phyloP scores from a whole-genome alignment of 768 basidiomycete species.

The Multifurca ochricompacta region DNA sequence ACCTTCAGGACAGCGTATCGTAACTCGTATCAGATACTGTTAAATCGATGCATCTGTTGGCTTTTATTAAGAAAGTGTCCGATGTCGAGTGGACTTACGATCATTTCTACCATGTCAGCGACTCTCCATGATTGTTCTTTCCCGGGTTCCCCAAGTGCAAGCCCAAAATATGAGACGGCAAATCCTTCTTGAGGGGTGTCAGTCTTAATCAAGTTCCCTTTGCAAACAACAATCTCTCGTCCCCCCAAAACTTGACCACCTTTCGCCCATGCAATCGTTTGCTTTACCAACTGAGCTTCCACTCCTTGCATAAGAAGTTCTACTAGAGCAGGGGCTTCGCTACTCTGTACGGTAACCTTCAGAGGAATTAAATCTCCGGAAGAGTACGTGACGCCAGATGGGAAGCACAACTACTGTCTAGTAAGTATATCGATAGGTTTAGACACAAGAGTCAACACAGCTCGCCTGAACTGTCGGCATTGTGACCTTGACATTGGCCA shows the following conservation, averaged over 20 bases:
- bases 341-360: slow-evolving; percentile 31
- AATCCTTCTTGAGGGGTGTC: slow-evolving; percentile 34
- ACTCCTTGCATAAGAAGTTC: slow-evolving; percentile 30
- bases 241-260: slow-evolving; percentile 23
- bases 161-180: slow-evolving; percentile 28
- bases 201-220: slow-evolving; percentile 20
- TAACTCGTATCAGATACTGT: slow-evolving; percentile 35
- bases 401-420: slow-evolving; percentile 32
- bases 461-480: slow-evolving; percentile 26
- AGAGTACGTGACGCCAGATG: slow-evolving; percentile 30
- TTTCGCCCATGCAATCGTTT: slow-evolving; percentile 28
- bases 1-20: slow-evolving; percentile 28
- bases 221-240: slow-evolving; percentile 25
- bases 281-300: slow-evolving; percentile 32
- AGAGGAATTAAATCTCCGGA: slow-evolving; percentile 37
- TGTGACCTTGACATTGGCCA: slow-evolving; percentile 5
- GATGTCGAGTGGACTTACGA: slow-evolving; percentile 21
- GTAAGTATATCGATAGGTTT: background rate
- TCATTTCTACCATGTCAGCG: slow-evolving; percentile 26
- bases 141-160: slow-evolving; percentile 33
- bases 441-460: background rate
- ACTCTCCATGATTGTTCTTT: slow-evolving; percentile 34
- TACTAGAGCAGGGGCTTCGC: slow-evolving; percentile 32
- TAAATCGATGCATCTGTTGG: background rate
- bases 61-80: background rate